phyloP scores from a whole-genome alignment of 202 grass and related monocot genomes.

The Miscanthus sacchariflorus region DNA sequence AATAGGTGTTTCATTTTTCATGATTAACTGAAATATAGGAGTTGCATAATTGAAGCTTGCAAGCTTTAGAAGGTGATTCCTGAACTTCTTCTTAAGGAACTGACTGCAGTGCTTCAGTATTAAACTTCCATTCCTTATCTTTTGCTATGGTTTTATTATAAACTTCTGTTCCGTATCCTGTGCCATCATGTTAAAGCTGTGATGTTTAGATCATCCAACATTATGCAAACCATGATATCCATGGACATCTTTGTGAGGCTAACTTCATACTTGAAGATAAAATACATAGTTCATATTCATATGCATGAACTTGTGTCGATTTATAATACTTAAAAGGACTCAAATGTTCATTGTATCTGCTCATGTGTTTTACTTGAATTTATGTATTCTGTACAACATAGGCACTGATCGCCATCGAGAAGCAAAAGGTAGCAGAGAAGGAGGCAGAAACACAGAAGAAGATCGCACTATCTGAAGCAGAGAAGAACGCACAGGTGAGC shows the following conservation, averaged over 20 bases:
- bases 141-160: neutral
- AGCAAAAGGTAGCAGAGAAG: constrained; percentile 97
- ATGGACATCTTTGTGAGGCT: constrained; percentile 19
- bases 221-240: constrained; percentile 41
- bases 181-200: neutral
- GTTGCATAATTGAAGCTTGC: neutral
- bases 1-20: neutral
- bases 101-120: constrained; percentile 17
- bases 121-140: constrained; percentile 5
- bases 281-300: neutral
- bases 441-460: constrained; percentile 99
- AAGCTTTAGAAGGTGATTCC: constrained; percentile 27
- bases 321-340: neutral
- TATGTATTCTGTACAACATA: constrained; percentile 36
- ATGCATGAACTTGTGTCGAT: constrained; percentile 2
- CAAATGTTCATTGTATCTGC: constrained; percentile 8
- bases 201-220: neutral
- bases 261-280: constrained; percentile 26
- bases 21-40: constrained; percentile 22
- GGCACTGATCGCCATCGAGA: constrained; percentile 93
- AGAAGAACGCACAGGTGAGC: constrained; percentile 97
- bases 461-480: constrained; percentile 94
- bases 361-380: constrained; percentile 23
- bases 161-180: neutral
- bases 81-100: neutral